Percentiles rank a stretch among this genome's conserved stretches.
These are phyloP conservation scores for Celoporthe dispersa DNA, from an alignment of 2,329 filamentous ascomycete genomes.

Conservation along the genomic window DNA sequence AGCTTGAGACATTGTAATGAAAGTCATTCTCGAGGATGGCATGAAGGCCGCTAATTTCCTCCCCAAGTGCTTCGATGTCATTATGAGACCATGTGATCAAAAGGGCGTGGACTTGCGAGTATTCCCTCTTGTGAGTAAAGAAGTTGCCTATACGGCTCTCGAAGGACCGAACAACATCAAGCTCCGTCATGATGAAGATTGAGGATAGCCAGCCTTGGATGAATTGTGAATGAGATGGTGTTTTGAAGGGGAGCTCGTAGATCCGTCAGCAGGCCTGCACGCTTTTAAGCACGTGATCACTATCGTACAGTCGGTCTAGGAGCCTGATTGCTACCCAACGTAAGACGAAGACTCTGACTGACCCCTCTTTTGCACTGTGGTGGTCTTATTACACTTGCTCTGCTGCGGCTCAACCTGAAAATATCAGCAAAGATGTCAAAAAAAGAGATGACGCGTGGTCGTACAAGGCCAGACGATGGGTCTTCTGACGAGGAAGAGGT, in stretches of 20 bases:
- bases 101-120: neutral
- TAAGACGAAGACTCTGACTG: neutral
- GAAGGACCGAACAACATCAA: neutral
- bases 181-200: neutral
- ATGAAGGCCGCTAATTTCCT: neutral
- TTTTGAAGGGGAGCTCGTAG: neutral
- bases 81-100: neutral
- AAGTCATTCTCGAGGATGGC: neutral
- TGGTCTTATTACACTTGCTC: neutral
- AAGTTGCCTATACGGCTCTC: neutral
- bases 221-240: neutral
- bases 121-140: neutral
- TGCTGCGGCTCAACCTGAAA: neutral
- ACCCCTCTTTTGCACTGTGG: neutral
- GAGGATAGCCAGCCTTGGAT: neutral
- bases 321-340: neutral
- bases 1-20: neutral
- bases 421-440: neutral
- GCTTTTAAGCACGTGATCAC: neutral
- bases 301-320: neutral
- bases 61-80: neutral
- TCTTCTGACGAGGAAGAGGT: slow-evolving; percentile 1
- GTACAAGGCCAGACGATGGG: neutral
- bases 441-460: neutral
- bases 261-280: neutral